Evolutionary conservation across 2,329 filamentous ascomycete genomes (phyloP).

Genomic region (Microdochium bolleyi): DNA sequence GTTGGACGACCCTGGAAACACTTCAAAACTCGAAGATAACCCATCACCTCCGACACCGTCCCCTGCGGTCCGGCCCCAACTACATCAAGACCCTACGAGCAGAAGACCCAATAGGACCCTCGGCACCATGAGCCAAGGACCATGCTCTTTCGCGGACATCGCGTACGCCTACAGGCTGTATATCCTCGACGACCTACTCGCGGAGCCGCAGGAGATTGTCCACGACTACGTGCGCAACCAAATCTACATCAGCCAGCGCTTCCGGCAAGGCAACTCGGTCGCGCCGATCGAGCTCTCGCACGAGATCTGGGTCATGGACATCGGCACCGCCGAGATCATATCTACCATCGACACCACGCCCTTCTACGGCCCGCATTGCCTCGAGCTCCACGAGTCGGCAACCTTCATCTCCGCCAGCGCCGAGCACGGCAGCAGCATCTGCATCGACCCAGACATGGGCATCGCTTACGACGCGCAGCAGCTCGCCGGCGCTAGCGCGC

Average conservation of each 20-base stretch:
- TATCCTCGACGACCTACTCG: constrained; percentile 16
- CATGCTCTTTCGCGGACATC: constrained; percentile 13
- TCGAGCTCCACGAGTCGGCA: constrained; percentile 12
- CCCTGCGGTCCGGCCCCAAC: background rate
- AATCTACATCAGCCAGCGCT: constrained; percentile 14
- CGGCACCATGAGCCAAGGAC: background rate
- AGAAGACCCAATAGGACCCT: background rate
- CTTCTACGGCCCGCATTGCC: constrained; percentile 13
- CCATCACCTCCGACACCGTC: background rate
- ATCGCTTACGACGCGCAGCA: constrained; percentile 9
- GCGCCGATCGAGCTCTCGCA: constrained; percentile 14
- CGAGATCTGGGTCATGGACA: constrained; percentile 13
- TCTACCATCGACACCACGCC: constrained; percentile 11
- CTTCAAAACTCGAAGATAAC: background rate
- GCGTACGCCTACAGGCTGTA: constrained; percentile 15
- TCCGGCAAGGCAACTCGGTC: constrained; percentile 13
- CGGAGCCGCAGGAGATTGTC: constrained; percentile 16
- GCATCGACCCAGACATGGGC: constrained; percentile 11
- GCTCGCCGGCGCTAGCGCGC: constrained; percentile 2
- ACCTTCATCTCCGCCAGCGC: constrained; percentile 12
- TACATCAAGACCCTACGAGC: background rate
- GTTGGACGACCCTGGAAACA: too few species aligned
- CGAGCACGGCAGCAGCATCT: constrained; percentile 11
- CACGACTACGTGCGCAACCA: constrained; percentile 14
- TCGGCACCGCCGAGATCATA: constrained; percentile 8